Evolutionary conservation across 2,329 filamentous ascomycete species (phyloP), one percentile per base, ranked within the genome.

Genomic region (Spiromastix sp.): DNA sequence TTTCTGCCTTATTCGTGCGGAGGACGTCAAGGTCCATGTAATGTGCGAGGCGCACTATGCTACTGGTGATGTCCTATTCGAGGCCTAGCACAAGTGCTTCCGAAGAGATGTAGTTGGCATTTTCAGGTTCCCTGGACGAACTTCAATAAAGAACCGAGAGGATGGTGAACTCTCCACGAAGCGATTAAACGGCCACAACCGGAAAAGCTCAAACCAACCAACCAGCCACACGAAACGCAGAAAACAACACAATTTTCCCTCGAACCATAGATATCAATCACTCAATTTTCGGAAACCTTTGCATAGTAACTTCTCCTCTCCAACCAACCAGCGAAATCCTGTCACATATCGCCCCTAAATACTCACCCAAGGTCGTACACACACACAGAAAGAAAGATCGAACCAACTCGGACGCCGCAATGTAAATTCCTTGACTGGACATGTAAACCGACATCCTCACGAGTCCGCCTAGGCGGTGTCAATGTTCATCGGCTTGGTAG

Each of bases 81-180:
- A 83, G 49, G 76, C 83, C 41, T 89, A 96, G 66, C 91, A 98
- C 56, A 79, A 93, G 51, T 72, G 83, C 57, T 73, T 98, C 41
- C 79, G 87, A 47, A 73, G 89, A 59, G 93, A 98, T 59, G 84
- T 94, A 47, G 82, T 98, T 50, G 91, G 89, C 41, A 75, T 93
- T 46, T 71, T 85, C 42, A 86, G 86, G 35, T 91, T 77, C 60
- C 81, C 86, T 5, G 85, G 85, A 41, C 69, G 87, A 39, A 96
- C 87, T 27, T 80, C 79, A 45, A 91, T 91, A 49, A 91, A 91
- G 77, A 91, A 78, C 64, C 74, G 85, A 45, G 77, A 81, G 52
- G 82, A 87, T 48, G 91, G 91, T 45, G 89, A 98, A 64, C 73
- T 98, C 33, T 93, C 85, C n/a, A n/a, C n/a, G n/a, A n/a, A n/a